A percentile compares a stretch with the other conserved stretches of the same genome.
These are phyloP conservation scores for Candida rishiriensis DNA, from an alignment of 805 yeast genomes.

Conservation along the genomic window DNA sequence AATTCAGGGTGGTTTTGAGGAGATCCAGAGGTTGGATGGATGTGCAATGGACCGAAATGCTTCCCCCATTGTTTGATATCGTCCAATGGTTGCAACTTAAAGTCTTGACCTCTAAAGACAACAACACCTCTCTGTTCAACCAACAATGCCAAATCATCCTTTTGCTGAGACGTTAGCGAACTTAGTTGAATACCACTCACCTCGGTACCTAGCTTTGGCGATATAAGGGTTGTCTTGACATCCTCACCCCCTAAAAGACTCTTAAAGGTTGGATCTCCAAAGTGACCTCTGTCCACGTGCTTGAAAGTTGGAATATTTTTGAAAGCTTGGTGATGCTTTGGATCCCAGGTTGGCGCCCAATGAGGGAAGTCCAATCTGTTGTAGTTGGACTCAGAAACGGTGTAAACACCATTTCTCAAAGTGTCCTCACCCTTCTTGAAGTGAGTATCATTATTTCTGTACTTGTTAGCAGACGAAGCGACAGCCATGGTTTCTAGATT, in stretches of 20 bases:
- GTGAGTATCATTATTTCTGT: slow-evolving; percentile 30
- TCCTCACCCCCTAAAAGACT: slow-evolving; percentile 37
- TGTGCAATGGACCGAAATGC: slow-evolving; percentile 65
- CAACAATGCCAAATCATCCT: slow-evolving; percentile 62
- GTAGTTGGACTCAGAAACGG: slow-evolving; percentile 37
- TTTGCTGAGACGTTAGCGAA: slow-evolving; percentile 46
- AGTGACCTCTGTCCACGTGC: slow-evolving; percentile 54
- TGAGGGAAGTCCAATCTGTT: slow-evolving; percentile 40
- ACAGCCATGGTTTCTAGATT: not conserved
- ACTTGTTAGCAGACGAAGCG: not conserved
- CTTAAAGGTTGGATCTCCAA: slow-evolving; percentile 52
- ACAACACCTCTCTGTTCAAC: slow-evolving; percentile 70
- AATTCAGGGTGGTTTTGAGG: slow-evolving; percentile 54
- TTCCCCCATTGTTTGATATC: slow-evolving; percentile 47
- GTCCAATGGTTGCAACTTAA: slow-evolving; percentile 47
- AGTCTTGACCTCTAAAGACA: slow-evolving; percentile 61
- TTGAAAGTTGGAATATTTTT: slow-evolving; percentile 41
- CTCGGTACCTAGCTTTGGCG: slow-evolving; percentile 69
- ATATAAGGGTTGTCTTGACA: slow-evolving; percentile 36
- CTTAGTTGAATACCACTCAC: slow-evolving; percentile 56
- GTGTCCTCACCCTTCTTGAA: slow-evolving; percentile 46
- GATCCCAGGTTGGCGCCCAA: slow-evolving; percentile 65
- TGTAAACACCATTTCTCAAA: slow-evolving; percentile 42
- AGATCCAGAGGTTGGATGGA: slow-evolving; percentile 71
- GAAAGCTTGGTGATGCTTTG: slow-evolving; percentile 38